phyloP scores from a whole-genome alignment of 305 asterid species.

The Solanum hybrid region DNA sequence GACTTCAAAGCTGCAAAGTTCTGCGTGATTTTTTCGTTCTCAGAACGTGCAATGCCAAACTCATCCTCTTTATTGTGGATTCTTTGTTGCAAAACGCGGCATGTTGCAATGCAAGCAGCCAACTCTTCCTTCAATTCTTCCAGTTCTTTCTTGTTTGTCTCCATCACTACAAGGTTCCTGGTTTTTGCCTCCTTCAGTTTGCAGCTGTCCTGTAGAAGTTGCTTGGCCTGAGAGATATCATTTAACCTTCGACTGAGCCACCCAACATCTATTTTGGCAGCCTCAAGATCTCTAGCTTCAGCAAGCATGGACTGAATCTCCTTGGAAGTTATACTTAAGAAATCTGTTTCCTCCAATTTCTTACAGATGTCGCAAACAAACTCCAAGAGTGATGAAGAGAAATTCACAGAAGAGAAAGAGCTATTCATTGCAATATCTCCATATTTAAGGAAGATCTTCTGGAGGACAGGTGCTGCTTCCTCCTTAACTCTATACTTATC shows the following conservation, averaged over 20 bases:
- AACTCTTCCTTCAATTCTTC: background rate
- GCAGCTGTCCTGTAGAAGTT: background rate
- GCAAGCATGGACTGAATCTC: constrained; percentile 12
- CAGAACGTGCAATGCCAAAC: background rate
- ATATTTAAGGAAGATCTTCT: constrained; percentile 13
- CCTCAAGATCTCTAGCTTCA: constrained; percentile 13
- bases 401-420: background rate
- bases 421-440: constrained; percentile 22
- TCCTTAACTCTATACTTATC: constrained; percentile 14
- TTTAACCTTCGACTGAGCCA: constrained; percentile 22
- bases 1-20: background rate
- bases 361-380: constrained; percentile 14
- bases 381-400: constrained; percentile 15
- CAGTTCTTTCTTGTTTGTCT: constrained; percentile 7
- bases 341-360: constrained; percentile 6
- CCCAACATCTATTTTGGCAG: constrained; percentile 12
- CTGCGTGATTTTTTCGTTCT: background rate
- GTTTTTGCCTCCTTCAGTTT: background rate
- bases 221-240: background rate
- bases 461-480: constrained; percentile 14
- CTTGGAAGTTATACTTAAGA: constrained; percentile 6
- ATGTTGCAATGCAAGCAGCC: background rate
- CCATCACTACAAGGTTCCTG: background rate
- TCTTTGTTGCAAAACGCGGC: background rate
- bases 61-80: background rate